These are phyloP conservation scores for Taiozyma sp. DNA, from an alignment of 1,139 yeast genomes.

Conservation along the genomic window DNA sequence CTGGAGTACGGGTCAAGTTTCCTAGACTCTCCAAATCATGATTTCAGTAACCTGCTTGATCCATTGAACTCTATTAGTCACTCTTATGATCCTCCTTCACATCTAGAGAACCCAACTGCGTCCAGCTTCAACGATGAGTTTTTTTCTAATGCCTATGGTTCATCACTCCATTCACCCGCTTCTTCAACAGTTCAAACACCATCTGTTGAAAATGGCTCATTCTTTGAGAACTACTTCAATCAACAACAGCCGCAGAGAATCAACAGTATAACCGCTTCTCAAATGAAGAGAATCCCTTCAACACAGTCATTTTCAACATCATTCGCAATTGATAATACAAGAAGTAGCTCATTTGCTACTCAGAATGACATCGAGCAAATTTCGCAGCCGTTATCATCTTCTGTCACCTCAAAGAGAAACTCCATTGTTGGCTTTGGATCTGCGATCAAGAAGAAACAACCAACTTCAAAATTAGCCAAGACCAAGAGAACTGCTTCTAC, in stretches of 20 bases:
- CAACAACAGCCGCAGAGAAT: neutral
- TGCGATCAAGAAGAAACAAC: conserved; percentile 18
- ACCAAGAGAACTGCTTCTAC: conserved; percentile 17
- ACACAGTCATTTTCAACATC: conserved; percentile 10
- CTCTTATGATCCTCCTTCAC: conserved; percentile 23
- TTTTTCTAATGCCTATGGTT: conserved; percentile 15
- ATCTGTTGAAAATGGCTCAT: conserved; percentile 13
- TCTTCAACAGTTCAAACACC: conserved; percentile 23
- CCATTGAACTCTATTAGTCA: conserved; percentile 22
- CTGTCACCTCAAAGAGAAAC: conserved; percentile 17
- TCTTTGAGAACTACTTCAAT: conserved; percentile 21
- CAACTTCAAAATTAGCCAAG: conserved; percentile 14
- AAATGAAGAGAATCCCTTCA: conserved; percentile 19
- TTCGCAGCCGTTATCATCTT: conserved; percentile 9
- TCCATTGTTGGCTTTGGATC: conserved; percentile 13
- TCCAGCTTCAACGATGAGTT: conserved; percentile 15
- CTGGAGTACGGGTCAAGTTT: conserved; percentile 12
- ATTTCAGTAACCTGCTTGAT: conserved; percentile 20
- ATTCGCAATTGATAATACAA: conserved; percentile 6
- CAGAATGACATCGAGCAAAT: conserved; percentile 4
- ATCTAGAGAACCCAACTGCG: conserved; percentile 8
- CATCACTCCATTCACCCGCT: conserved; percentile 18
- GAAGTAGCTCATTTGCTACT: conserved; percentile 1
- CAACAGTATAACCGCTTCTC: conserved; percentile 11
- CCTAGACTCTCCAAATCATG: conserved; percentile 19